Percentiles rank a stretch among this genome's conserved stretches.
Conservation (phyloP, 106 monocot genomes). For the Xerophyta viscosa region DNA sequence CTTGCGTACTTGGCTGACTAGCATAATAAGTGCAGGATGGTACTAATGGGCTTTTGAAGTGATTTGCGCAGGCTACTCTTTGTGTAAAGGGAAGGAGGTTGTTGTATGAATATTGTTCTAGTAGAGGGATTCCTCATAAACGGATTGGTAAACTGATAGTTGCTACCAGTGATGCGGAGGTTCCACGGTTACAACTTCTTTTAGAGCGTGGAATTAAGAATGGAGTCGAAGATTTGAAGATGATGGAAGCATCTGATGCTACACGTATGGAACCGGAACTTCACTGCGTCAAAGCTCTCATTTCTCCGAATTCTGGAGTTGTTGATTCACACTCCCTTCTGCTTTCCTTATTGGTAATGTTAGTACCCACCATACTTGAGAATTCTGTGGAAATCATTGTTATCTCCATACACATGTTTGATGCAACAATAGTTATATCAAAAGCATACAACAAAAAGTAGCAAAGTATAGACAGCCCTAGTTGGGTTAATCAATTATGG, state of each 20-base stretch:
- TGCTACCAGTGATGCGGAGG: constrained; percentile 65
- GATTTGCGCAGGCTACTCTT: constrained; percentile 59
- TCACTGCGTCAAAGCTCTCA: constrained; percentile 61
- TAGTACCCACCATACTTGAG: constrained; percentile 5
- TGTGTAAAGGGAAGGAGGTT: constrained; percentile 85
- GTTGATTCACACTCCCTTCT: constrained; percentile 85
- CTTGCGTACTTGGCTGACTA: too few species aligned
- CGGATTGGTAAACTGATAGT: constrained; percentile 91
- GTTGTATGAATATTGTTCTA: constrained; percentile 80
- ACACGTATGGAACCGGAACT: constrained; percentile 85
- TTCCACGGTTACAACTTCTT: constrained; percentile 56
- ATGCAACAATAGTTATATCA: too few species aligned
- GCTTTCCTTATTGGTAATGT: constrained; percentile 70
- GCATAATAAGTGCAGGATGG: too few species aligned
- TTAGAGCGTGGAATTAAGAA: constrained; percentile 49
- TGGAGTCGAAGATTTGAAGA: constrained; percentile 62
- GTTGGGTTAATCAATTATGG: too few species aligned
- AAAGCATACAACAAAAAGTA: too few species aligned
- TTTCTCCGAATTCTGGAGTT: constrained; percentile 89
- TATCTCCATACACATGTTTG: too few species aligned
- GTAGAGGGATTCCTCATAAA: constrained; percentile 69
- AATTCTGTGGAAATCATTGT: background rate
- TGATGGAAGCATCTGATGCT: constrained; percentile 69
- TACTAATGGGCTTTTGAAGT: too few species aligned
- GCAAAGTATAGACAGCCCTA: too few species aligned